Evolutionary conservation across 495 filamentous ascomycete genomes (phyloP).

Genomic region (Penicillium soppii): DNA sequence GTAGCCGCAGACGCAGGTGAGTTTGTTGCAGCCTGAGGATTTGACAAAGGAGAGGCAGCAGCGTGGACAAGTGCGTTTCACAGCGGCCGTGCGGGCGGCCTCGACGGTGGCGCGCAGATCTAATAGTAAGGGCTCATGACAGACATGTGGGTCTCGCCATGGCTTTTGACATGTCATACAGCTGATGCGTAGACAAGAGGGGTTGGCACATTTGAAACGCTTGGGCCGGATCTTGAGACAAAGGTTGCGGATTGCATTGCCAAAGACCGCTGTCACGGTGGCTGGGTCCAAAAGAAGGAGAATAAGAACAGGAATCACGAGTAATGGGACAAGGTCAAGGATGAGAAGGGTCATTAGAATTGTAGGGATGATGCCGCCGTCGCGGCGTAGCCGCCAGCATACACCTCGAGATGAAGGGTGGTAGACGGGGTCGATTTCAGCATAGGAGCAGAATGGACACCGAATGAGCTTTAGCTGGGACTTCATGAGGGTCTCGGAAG

Average conservation of each 20-base stretch:
- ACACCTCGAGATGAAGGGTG: slow-evolving; percentile 49
- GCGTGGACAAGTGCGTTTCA: slow-evolving; percentile 92
- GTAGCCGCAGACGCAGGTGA: slow-evolving; percentile 97
- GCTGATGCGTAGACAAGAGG: slow-evolving; percentile 62
- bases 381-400: slow-evolving; percentile 51
- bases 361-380: slow-evolving; percentile 35
- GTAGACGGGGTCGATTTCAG: slow-evolving; percentile 80
- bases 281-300: slow-evolving; percentile 39
- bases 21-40: slow-evolving; percentile 88
- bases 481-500: slow-evolving; percentile 67
- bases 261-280: slow-evolving; percentile 41
- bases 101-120: slow-evolving; percentile 86
- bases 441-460: slow-evolving; percentile 90
- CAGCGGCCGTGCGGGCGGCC: slow-evolving; percentile 83
- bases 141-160: slow-evolving; percentile 68
- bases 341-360: slow-evolving; percentile 36
- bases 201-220: slow-evolving; percentile 70
- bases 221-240: slow-evolving; percentile 64
- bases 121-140: slow-evolving; percentile 60
- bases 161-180: slow-evolving; percentile 72
- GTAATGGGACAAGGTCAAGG: slow-evolving; percentile 52
- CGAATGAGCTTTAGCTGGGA: slow-evolving; percentile 72
- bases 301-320: slow-evolving; percentile 49
- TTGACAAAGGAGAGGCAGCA: slow-evolving; percentile 93
- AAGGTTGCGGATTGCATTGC: slow-evolving; percentile 58